These are phyloP conservation scores for Podospora tetraspora DNA, from an alignment of 495 filamentous ascomycete genomes.

Conservation along the genomic window DNA sequence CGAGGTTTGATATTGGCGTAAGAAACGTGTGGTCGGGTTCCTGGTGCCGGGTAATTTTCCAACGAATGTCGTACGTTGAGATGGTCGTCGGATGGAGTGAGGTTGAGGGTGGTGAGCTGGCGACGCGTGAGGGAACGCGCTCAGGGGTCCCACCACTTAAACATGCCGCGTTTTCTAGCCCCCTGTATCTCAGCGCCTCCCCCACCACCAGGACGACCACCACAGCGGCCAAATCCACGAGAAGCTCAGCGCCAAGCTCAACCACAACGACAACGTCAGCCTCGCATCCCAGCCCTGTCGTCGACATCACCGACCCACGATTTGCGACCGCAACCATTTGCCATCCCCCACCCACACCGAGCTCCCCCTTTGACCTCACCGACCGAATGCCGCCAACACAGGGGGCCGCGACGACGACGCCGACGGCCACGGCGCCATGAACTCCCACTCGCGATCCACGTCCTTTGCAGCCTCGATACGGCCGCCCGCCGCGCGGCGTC, in stretches of 20 bases:
- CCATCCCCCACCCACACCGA: background rate
- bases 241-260: background rate
- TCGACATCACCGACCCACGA: background rate
- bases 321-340: background rate
- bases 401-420: conserved; percentile 14
- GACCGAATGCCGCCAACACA: conserved; percentile 23
- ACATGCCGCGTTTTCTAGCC: background rate
- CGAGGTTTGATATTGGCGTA: background rate
- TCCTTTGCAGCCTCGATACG: conserved; percentile 47
- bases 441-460: conserved; percentile 40
- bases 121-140: conserved; percentile 15
- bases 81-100: background rate
- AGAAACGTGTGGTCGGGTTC: background rate
- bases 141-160: conserved; percentile 9
- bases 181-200: background rate
- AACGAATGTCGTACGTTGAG: background rate
- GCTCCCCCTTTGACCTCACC: background rate
- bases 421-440: conserved; percentile 32
- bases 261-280: conserved; percentile 9
- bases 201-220: background rate
- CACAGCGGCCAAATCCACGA: background rate
- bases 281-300: conserved; percentile 10
- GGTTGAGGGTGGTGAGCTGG: background rate
- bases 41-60: background rate
- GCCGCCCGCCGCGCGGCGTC: conserved; percentile 43